Evolutionary conservation across 2,329 filamentous ascomycete genomes (phyloP), one percentile per base, ranked within the genome.

Genomic region (Penicillium expansum): DNA sequence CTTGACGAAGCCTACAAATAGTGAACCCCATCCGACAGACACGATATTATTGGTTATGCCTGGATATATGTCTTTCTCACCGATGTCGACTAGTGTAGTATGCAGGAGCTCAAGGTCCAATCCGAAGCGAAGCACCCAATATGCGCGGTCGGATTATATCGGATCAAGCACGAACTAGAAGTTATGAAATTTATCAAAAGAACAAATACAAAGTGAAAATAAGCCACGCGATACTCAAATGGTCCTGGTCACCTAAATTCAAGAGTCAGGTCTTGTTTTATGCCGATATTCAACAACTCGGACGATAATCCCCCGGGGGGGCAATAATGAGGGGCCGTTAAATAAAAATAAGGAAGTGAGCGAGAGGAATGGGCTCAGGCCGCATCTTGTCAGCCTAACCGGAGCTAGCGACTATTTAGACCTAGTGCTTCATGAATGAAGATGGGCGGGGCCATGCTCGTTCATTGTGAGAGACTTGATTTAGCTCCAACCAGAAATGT

Each of bases 301-400:
- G 45, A 27, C 47, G 33, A 61, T 56, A 57, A 52, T 54, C 41
- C 32, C 14, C 55, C 60, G 58, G 55, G 32, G 38, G 38, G 49
- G 30, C 29, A 33, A 55, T 48, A 38, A 51, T 45, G 52, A 60
- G 53, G 47, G 52, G 57, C 32, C 13, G 9, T 18, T 18, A 3
- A 49, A 54, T 59, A 44, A 53, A 44, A 58, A 18, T 16, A 14
- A 35, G n/a, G 24, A 55, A 56, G 45, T 18, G 30, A 43, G 37
- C 18, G 27, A 55, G 20, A 50, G 20, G 11, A 52, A 16, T 33
- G 57, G 44, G 60, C 60, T 60, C 62, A 61, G 62, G 48, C 62
- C 60, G 47, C 61, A 60, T 58, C 52, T 58, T 61, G 54, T 62
- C 60, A 62, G 57, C 47, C 60, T 53, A 48, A 59, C 42, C 39